Evolutionary conservation across 148 eudicot genomes (phyloP), one percentile per base, ranked within the genome.

Genomic region (Camellia japonica): DNA sequence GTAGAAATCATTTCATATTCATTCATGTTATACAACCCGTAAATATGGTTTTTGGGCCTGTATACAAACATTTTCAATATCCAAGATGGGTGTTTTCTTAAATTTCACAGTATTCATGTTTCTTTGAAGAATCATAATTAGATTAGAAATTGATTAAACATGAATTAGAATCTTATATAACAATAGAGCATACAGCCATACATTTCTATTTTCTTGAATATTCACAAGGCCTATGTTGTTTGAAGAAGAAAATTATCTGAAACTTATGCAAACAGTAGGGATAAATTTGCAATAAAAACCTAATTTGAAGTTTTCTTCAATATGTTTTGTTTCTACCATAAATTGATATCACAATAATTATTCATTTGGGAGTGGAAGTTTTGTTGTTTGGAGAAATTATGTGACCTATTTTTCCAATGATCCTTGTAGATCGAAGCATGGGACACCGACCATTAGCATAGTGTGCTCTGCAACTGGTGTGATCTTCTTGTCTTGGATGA

Each of bases 371-470:
- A 44, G 19, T 58, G 52, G 68, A 61, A 52, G 23, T 19, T 72
- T 49, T 10, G 16, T 62, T 55, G 18, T 43, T 61, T 69, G 19
- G 20, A 73, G 68, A 60, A 43, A 67, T 18, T 42, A 51, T 41
- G 3, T 77, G 68, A 77, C 41, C 12, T 56, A n/a, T 70, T 60
- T 41, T 71, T 20, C 47, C 9, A 1, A 23, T 46, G 38, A 46
- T 58, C 51, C 55, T 83, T 81, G 83, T 84, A 93, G 97, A 82
- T 93, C 97, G 44, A 93, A 88, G 79, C 82, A 88, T 66, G 94
- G 94, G 70, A 93, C 97, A 38, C 97, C 97, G 0, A 89, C 97
- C 64, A 38, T 88, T 77, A 93, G 97, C 86, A 93, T 93, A 65
- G 78, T 93, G 79, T 89, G 91, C 80, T 93, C 97, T 5, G 94